Conservation (phyloP, 2,329 filamentous ascomycete species). For the Leptographium wingfieldii region DNA sequence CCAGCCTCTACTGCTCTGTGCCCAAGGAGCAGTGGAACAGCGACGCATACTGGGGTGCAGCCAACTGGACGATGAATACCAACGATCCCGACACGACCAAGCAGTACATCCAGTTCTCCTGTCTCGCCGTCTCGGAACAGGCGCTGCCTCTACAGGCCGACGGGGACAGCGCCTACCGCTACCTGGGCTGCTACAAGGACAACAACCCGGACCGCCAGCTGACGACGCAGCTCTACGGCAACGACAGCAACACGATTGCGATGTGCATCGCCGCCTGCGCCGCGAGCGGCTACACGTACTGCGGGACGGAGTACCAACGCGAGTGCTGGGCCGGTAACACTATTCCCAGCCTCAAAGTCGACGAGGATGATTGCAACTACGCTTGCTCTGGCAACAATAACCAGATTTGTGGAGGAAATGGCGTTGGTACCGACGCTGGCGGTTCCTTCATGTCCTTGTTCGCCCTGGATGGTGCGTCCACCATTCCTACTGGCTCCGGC, state of each 20-base stretch:
- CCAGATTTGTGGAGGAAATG: constrained; percentile 42
- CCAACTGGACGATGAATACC: constrained; percentile 44
- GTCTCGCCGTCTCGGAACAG: constrained; percentile 39
- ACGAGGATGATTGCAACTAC: constrained; percentile 36
- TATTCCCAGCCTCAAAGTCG: constrained; percentile 30
- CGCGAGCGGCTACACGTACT: constrained; percentile 24
- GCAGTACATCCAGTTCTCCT: constrained; percentile 37
- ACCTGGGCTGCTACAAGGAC: constrained; percentile 42
- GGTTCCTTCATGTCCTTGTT: constrained; percentile 36
- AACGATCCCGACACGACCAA: constrained; percentile 40
- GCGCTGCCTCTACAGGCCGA: constrained; percentile 31
- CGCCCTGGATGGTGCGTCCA: constrained; percentile 20
- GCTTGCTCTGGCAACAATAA: constrained; percentile 34
- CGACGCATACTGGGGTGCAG: constrained; percentile 33
- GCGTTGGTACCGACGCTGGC: constrained; percentile 19
- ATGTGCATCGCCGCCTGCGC: constrained; percentile 33
- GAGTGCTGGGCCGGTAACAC: constrained; percentile 44
- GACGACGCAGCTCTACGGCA: constrained; percentile 26
- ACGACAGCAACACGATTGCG: constrained; percentile 27
- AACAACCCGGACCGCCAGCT: constrained; percentile 43
- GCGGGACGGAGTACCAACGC: constrained; percentile 34
- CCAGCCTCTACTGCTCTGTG: constrained; percentile 39
- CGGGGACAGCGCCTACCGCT: constrained; percentile 36
- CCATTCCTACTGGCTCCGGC: constrained; percentile 3
- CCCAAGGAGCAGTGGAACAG: constrained; percentile 45